Conservation (phyloP, 129 eudicot species). For the Helianthus tuberosus region DNA sequence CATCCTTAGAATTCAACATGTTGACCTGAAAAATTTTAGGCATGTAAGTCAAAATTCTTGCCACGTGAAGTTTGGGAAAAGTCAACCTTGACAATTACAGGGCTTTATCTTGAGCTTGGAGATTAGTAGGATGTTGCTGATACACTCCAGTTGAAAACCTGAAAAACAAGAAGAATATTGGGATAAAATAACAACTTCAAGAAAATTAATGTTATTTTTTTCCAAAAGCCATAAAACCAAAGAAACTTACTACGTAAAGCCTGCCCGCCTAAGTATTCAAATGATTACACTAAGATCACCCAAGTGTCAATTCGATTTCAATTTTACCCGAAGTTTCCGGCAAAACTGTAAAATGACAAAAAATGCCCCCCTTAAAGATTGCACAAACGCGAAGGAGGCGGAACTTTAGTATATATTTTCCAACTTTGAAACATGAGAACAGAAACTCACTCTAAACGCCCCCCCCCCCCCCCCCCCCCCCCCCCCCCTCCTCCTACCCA, state of each 20-base stretch:
- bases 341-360: not conserved
- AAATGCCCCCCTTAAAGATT: conserved; percentile 75
- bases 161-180: too few species aligned
- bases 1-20: conserved; percentile 54
- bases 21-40: conserved; percentile 25
- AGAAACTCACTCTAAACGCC: too few species aligned
- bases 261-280: not conserved
- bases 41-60: not conserved
- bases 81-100: conserved; percentile 78
- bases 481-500: too few species aligned
- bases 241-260: not conserved
- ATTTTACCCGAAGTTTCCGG: not conserved
- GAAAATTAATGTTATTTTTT: not conserved
- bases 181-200: too few species aligned
- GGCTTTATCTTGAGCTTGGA: conserved; percentile 17
- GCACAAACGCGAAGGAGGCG: conserved; percentile 83
- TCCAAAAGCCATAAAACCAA: not conserved
- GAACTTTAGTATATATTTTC: not conserved
- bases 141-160: too few species aligned
- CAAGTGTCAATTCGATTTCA: not conserved
- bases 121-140: too few species aligned
- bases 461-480: too few species aligned
- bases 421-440: too few species aligned
- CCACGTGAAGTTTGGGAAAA: not conserved
- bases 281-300: not conserved